A percentile compares a stretch with the other conserved stretches of the same genome.
Evolutionary conservation across 176 grass and related monocot species (phyloP).

Genomic region (Zea mays): DNA sequence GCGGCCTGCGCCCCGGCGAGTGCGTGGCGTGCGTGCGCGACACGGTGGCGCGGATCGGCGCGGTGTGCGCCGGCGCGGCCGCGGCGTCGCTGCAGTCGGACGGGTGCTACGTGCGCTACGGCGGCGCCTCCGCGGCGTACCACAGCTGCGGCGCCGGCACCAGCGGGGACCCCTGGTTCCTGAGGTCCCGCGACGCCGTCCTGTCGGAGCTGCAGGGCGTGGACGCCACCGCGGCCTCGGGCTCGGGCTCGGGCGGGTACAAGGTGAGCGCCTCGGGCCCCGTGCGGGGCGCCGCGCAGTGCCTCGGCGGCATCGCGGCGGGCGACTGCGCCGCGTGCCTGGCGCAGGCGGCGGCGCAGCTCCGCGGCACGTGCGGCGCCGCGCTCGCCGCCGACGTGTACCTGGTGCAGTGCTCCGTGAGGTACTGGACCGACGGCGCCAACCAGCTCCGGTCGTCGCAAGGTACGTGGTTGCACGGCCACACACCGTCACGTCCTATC

Average conservation of each 20-base stretch:
- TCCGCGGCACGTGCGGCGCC: constrained; percentile 49
- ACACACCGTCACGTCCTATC: neutral
- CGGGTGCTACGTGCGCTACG: constrained; percentile 76
- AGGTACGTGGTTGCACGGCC: constrained; percentile 36
- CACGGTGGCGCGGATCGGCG: constrained; percentile 48
- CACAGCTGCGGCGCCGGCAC: constrained; percentile 58
- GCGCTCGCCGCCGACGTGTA: constrained; percentile 74
- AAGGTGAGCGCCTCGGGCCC: constrained; percentile 52
- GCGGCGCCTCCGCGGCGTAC: constrained; percentile 49
- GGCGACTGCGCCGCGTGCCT: constrained; percentile 61
- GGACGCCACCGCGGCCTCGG: neutral
- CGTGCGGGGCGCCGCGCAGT: constrained; percentile 71
- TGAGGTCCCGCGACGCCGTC: constrained; percentile 54
- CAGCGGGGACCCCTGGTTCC: constrained; percentile 58
- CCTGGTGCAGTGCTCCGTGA: constrained; percentile 77
- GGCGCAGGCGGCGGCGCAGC: constrained; percentile 63
- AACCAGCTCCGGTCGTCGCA: constrained; percentile 47
- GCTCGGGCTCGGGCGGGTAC: constrained; percentile 29
- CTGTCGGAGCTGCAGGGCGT: constrained; percentile 51
- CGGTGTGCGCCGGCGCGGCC: constrained; percentile 57
- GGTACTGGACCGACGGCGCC: constrained; percentile 68
- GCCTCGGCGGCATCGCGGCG: constrained; percentile 53
- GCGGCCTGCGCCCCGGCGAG: constrained; percentile 50
- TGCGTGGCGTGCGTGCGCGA: constrained; percentile 65
- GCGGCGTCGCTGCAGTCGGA: constrained; percentile 71